A percentile compares a stretch with the other conserved stretches of the same genome.
Conservation (phyloP, 78 protist genomes). For the Dictyostelium capitatum region DNA sequence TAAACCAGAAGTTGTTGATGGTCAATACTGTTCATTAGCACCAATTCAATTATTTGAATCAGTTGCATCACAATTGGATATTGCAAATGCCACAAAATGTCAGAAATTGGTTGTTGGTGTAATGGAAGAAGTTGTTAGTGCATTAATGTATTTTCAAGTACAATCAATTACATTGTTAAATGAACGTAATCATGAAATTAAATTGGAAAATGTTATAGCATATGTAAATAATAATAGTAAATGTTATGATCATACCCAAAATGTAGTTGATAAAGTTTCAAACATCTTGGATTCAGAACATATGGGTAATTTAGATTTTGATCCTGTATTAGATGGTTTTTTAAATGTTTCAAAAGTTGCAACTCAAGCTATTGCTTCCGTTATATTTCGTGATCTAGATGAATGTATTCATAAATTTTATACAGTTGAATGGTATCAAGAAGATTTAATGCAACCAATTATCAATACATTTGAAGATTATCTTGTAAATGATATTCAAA, state of each 20-base stretch:
- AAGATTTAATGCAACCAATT: constrained; percentile 62
- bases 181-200: constrained; percentile 66
- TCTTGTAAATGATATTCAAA: constrained; percentile 55
- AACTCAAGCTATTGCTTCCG: background rate
- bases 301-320: constrained; percentile 53
- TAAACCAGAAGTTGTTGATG: constrained; percentile 49
- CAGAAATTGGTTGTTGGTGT: constrained; percentile 73
- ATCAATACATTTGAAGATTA: constrained; percentile 70
- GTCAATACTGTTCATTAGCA: constrained; percentile 65
- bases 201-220: constrained; percentile 71
- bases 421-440: constrained; percentile 33
- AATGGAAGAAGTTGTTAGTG: constrained; percentile 57
- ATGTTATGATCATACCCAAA: constrained; percentile 33
- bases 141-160: constrained; percentile 49
- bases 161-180: background rate
- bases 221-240: constrained; percentile 60
- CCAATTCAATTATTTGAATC: constrained; percentile 63
- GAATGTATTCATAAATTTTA: constrained; percentile 52
- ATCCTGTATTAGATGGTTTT: constrained; percentile 69
- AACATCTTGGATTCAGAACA: constrained; percentile 27
- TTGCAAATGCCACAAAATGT: constrained; percentile 66
- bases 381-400: constrained; percentile 59
- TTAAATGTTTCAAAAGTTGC: constrained; percentile 52
- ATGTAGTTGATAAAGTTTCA: constrained; percentile 56
- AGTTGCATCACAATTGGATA: constrained; percentile 55